phyloP scores from a whole-genome alignment of 495 filamentous ascomycete genomes.

The Trichoderma asperelloides region DNA sequence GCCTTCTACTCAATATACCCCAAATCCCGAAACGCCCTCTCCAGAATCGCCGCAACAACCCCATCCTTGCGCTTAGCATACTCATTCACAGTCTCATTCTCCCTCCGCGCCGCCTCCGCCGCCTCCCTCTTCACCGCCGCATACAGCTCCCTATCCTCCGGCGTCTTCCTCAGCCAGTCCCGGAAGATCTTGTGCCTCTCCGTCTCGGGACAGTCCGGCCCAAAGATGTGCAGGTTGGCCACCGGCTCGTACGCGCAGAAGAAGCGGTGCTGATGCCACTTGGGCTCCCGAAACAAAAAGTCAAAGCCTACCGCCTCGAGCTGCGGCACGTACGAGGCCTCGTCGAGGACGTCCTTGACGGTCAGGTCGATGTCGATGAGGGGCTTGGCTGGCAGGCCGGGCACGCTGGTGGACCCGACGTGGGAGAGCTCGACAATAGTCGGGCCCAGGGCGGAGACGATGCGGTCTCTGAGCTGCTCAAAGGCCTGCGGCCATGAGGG shows the following conservation, averaged over 20 bases:
- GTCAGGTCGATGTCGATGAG: conserved; percentile 44
- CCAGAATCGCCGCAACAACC: conserved; percentile 31
- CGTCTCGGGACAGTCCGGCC: conserved; percentile 31
- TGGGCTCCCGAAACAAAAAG: conserved; percentile 37
- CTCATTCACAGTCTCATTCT: conserved; percentile 27
- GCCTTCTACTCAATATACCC: neutral
- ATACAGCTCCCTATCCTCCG: conserved; percentile 32
- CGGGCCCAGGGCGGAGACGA: conserved; percentile 25
- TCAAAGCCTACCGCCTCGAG: conserved; percentile 35
- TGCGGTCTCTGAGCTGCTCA: conserved; percentile 16
- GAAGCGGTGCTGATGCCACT: conserved; percentile 40
- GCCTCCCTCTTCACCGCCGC: conserved; percentile 29
- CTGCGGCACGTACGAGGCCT: conserved; percentile 32
- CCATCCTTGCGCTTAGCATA: conserved; percentile 35
- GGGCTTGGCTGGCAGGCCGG: conserved; percentile 38
- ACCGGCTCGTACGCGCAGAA: conserved; percentile 23
- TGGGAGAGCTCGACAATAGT: conserved; percentile 22
- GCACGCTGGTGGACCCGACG: conserved; percentile 43
- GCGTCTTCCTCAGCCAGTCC: conserved; percentile 33
- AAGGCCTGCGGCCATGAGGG: conserved; percentile 34
- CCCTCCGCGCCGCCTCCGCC: conserved; percentile 20
- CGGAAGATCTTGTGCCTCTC: conserved; percentile 37
- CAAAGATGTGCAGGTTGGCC: conserved; percentile 42
- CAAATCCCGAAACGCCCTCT: conserved; percentile 23
- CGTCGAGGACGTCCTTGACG: conserved; percentile 26